Evolutionary conservation across 2,329 filamentous ascomycete species (phyloP).

Genomic region (Aspergillus pseudoterreus): DNA sequence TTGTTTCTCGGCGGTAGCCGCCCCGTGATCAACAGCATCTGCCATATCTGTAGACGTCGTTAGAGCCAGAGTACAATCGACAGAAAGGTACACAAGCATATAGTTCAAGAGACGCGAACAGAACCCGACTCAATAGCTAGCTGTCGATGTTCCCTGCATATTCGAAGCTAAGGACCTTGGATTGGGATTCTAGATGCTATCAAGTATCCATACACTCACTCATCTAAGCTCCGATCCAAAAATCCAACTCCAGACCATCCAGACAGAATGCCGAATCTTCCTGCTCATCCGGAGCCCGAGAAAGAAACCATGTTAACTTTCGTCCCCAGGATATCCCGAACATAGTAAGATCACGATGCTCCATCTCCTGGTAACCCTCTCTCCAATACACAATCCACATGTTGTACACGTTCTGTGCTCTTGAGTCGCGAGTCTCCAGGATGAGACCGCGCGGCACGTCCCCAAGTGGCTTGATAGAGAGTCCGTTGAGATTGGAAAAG

Average conservation of each 20-base stretch:
- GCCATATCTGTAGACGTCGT: too few species aligned
- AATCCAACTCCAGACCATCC: background rate
- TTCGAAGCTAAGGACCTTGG: too few species aligned
- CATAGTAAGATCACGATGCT: background rate
- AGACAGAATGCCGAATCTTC: background rate
- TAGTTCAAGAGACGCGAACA: too few species aligned
- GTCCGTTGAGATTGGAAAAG: background rate
- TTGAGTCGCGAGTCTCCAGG: background rate
- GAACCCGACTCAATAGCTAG: too few species aligned
- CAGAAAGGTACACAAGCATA: too few species aligned
- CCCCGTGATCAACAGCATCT: too few species aligned
- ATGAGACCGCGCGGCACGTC: background rate
- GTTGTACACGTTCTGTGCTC: background rate
- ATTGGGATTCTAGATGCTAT: too few species aligned
- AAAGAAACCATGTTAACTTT: background rate
- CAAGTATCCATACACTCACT: background rate
- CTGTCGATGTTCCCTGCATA: too few species aligned
- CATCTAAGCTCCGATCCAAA: background rate
- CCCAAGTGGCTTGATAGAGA: background rate
- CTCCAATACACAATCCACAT: background rate
- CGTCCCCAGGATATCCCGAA: background rate
- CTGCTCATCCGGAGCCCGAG: background rate
- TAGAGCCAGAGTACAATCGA: too few species aligned
- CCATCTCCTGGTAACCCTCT: background rate
- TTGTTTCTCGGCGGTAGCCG: too few species aligned